phyloP scores from a whole-genome alignment of 2,329 filamentous ascomycete genomes.

The Sporothrix protearum region DNA sequence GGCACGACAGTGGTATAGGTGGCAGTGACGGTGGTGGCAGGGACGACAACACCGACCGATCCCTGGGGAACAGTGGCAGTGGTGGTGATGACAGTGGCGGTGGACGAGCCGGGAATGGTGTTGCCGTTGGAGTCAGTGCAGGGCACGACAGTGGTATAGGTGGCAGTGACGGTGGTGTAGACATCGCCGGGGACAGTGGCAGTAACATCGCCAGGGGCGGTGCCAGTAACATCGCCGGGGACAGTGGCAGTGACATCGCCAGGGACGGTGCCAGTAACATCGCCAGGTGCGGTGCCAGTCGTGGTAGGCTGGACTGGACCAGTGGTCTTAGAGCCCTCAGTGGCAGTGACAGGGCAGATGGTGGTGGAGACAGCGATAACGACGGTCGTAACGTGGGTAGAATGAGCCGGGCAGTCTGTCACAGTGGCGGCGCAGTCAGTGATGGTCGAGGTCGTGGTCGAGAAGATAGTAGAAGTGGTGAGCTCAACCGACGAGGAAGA shows the following conservation, averaged over 20 bases:
- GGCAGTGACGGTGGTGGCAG: constrained; percentile 42
- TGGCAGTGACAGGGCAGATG: constrained; percentile 59
- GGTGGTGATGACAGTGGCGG: constrained; percentile 46
- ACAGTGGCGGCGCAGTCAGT: constrained; percentile 47
- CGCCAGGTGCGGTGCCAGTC: not conserved
- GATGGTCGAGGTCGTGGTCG: constrained; percentile 49
- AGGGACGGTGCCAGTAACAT: constrained; percentile 34
- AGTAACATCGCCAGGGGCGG: constrained; percentile 33
- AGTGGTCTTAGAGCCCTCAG: constrained; percentile 35
- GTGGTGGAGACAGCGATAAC: constrained; percentile 58
- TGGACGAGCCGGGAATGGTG: constrained; percentile 50
- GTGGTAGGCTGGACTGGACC: constrained; percentile 35
- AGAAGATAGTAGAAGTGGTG: constrained; percentile 42
- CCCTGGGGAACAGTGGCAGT: constrained; percentile 49
- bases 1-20: constrained; percentile 51
- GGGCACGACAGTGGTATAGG: constrained; percentile 51
- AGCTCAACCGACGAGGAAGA: constrained; percentile 22
- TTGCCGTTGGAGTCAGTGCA: constrained; percentile 46
- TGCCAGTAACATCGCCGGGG: too few species aligned
- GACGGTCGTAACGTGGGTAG: constrained; percentile 46
- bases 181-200: constrained; percentile 24
- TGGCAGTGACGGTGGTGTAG: too few species aligned
- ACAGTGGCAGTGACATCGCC: constrained; percentile 38
- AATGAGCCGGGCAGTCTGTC: constrained; percentile 50
- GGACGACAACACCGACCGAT: not conserved